Percentiles rank a stretch among this genome's conserved stretches.
These are phyloP conservation scores for Cladosporium phlei DNA, from an alignment of 2,329 filamentous ascomycete species.

Conservation along the genomic window DNA sequence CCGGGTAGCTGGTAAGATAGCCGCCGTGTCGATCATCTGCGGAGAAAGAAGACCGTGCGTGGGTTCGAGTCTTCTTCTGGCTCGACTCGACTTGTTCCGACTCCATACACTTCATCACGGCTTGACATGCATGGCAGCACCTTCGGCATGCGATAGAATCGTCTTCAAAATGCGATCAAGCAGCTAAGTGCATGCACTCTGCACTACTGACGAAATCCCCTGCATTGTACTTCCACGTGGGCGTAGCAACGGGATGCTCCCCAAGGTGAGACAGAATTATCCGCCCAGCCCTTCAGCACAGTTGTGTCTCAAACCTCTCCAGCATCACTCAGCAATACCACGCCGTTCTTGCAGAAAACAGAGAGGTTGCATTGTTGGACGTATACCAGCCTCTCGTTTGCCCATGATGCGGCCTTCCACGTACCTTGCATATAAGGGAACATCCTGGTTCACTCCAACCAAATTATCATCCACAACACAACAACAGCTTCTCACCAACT, in stretches of 20 bases:
- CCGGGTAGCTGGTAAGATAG: too few species aligned
- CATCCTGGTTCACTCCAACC: constrained; percentile 1
- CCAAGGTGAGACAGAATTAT: constrained; percentile 5
- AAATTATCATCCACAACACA: constrained; percentile 6
- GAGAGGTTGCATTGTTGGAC: constrained; percentile 10
- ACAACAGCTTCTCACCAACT: not conserved
- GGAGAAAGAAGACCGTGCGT: too few species aligned
- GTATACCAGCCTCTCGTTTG: constrained; percentile 9
- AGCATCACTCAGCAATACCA: not conserved
- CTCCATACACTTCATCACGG: too few species aligned
- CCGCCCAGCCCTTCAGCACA: not conserved
- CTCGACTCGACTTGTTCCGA: too few species aligned
- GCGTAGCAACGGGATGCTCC: constrained; percentile 2
- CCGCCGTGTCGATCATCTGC: not conserved
- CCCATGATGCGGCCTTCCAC: constrained; percentile 4
- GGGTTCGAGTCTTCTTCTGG: too few species aligned
- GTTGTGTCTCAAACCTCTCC: not conserved
- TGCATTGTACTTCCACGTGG: too few species aligned
- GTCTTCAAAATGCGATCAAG: too few species aligned
- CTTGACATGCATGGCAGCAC: not conserved
- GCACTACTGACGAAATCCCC: too few species aligned
- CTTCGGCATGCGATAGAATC: not conserved
- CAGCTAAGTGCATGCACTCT: too few species aligned
- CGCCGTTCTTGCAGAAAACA: constrained; percentile 1
- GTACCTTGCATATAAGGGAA: constrained; percentile 12